Evolutionary conservation across 2,329 filamentous ascomycete species (phyloP).

Genomic region (Aureobasidium sp.): DNA sequence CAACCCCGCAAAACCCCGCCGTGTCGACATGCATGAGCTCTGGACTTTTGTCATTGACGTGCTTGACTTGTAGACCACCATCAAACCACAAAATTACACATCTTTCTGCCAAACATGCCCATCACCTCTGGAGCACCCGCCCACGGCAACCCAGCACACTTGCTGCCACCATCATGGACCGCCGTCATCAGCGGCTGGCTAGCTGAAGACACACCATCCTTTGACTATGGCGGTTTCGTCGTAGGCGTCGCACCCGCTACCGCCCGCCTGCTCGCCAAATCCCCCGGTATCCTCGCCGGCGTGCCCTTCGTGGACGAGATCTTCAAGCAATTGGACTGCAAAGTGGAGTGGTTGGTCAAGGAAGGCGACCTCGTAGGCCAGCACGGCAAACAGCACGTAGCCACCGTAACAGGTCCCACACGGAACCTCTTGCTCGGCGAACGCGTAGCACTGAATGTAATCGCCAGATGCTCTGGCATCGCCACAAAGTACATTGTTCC

Average conservation of each 20-base stretch:
- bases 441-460: conserved; percentile 81
- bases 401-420: conserved; percentile 79
- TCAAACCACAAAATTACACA: background rate
- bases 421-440: conserved; percentile 83
- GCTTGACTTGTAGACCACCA: background rate
- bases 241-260: conserved; percentile 61
- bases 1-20: background rate
- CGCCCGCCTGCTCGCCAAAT: conserved; percentile 50
- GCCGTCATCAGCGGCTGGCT: conserved; percentile 76
- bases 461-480: conserved; percentile 86
- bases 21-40: background rate
- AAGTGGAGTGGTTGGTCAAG: conserved; percentile 75
- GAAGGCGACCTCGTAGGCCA: conserved; percentile 67
- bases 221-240: conserved; percentile 96
- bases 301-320: conserved; percentile 94
- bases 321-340: conserved; percentile 81
- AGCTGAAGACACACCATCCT: conserved; percentile 90
- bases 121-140: conserved; percentile 47
- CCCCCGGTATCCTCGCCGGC: conserved; percentile 75
- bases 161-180: conserved; percentile 83
- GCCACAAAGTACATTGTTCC: conserved; percentile 52
- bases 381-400: conserved; percentile 56
- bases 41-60: conserved; percentile 6
- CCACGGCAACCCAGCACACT: conserved; percentile 58
- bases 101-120: conserved; percentile 22